These are phyloP conservation scores for Cinnamomum chago DNA, from an alignment of 164 flowering plant genomes.

Conservation along the genomic window DNA sequence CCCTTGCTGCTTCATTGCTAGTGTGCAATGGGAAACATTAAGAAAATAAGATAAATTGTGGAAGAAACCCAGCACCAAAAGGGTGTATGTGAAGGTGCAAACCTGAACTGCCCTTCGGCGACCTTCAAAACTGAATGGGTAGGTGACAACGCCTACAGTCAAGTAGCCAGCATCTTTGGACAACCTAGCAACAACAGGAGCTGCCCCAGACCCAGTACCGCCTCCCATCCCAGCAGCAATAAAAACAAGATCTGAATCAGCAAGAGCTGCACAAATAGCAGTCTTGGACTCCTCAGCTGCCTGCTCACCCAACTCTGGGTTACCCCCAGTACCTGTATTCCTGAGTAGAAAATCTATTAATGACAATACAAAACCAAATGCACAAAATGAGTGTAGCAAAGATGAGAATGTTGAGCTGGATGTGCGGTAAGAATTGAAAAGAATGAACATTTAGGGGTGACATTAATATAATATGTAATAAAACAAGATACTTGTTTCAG, in stretches of 20 bases:
- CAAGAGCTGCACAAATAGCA: conserved; percentile 24
- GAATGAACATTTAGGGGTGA: background rate
- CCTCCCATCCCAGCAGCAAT: conserved; percentile 32
- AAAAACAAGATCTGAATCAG: conserved; percentile 25
- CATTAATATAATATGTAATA: background rate
- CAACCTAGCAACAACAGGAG: conserved; percentile 26
- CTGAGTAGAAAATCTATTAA: conserved; percentile 18
- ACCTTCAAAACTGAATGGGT: conserved; percentile 32
- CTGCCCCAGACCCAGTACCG: conserved; percentile 32
- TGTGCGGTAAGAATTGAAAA: too few relatives aligned
- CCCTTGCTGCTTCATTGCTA: background rate
- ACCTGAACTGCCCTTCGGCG: conserved; percentile 32
- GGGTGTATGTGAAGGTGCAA: background rate
- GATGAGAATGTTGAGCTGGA: background rate
- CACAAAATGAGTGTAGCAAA: background rate
- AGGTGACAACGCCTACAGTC: conserved; percentile 29
- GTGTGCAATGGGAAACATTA: background rate
- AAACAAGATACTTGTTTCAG: background rate
- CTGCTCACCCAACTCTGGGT: conserved; percentile 28
- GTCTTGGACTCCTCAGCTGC: conserved; percentile 27
- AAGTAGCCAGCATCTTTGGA: conserved; percentile 24
- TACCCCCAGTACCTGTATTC: conserved; percentile 31
- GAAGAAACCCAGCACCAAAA: background rate
- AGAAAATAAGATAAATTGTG: background rate
- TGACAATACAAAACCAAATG: background rate